phyloP scores from a whole-genome alignment of 2,329 filamentous ascomycete species.

The Didymella arachidicola region DNA sequence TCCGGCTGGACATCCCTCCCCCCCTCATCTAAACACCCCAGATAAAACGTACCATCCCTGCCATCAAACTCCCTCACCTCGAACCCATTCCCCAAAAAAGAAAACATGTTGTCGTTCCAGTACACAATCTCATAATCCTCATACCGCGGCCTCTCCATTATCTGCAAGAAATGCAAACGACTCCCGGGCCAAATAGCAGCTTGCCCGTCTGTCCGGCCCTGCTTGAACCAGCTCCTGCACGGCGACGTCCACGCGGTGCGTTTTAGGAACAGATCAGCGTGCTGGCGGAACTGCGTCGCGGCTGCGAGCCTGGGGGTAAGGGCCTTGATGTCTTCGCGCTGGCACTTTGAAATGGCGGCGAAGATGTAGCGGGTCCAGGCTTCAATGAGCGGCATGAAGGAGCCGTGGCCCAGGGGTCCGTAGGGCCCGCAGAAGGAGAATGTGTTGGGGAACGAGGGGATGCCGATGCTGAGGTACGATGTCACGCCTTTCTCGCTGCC shows the following conservation, averaged over 20 bases:
- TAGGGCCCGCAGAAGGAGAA: slow-evolving; percentile 53
- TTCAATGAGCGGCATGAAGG: slow-evolving; percentile 37
- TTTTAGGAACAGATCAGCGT: slow-evolving; percentile 35
- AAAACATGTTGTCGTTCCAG: slow-evolving; percentile 30
- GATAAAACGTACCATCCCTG: slow-evolving; percentile 57
- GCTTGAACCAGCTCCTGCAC: slow-evolving; percentile 38
- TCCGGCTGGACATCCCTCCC: slow-evolving; percentile 52
- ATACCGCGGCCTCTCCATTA: slow-evolving; percentile 29
- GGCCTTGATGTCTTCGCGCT: slow-evolving; percentile 36
- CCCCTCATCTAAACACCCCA: slow-evolving; percentile 50
- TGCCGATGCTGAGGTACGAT: slow-evolving; percentile 52
- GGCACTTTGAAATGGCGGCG: slow-evolving; percentile 32
- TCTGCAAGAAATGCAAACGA: slow-evolving; percentile 35
- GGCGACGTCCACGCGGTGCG: slow-evolving; percentile 37
- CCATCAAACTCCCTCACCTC: slow-evolving; percentile 56
- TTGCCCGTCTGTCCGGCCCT: slow-evolving; percentile 33
- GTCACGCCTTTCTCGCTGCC: slow-evolving; percentile 44
- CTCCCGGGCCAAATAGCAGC: slow-evolving; percentile 35
- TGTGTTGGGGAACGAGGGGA: slow-evolving; percentile 56
- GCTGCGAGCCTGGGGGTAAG: slow-evolving; percentile 27
- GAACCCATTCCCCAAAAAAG: slow-evolving; percentile 47
- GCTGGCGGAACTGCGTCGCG: slow-evolving; percentile 27
- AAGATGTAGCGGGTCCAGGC: slow-evolving; percentile 38
- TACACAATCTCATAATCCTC: slow-evolving; percentile 39
- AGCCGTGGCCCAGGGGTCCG: slow-evolving; percentile 33